A percentile compares a stretch with the other conserved stretches of the same genome.
Evolutionary conservation across 345 rosid species (phyloP).

Genomic region (Eucalyptus camaldulensis): DNA sequence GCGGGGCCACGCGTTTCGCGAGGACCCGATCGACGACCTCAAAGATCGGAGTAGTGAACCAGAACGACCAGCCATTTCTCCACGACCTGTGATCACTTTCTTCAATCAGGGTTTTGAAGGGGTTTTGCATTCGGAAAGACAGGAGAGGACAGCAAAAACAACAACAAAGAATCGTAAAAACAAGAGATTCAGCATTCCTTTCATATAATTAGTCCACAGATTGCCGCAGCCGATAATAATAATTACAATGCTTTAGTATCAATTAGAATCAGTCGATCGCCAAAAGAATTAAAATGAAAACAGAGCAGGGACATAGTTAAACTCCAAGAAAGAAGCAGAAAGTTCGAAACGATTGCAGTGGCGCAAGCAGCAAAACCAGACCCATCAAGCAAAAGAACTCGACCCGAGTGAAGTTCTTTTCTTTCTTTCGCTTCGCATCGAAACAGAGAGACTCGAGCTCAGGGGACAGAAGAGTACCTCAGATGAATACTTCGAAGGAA

Average conservation of each 20-base stretch:
- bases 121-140: background rate
- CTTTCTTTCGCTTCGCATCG: background rate
- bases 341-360: background rate
- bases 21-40: background rate
- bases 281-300: background rate
- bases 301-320: background rate
- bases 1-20: background rate
- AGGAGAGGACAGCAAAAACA: background rate
- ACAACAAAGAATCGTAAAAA: background rate
- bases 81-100: background rate
- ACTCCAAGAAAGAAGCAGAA: background rate
- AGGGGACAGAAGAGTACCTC: background rate
- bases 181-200: background rate
- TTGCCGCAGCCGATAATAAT: background rate
- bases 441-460: background rate
- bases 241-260: background rate
- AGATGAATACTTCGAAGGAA: background rate
- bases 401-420: background rate
- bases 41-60: background rate
- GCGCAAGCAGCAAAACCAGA: background rate
- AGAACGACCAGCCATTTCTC: background rate
- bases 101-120: background rate
- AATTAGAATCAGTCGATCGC: background rate
- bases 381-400: background rate
- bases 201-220: background rate